Percentiles rank a stretch among this genome's conserved stretches.
Evolutionary conservation across 2,329 filamentous ascomycete genomes (phyloP).

Genomic region (Claviceps arundinis): DNA sequence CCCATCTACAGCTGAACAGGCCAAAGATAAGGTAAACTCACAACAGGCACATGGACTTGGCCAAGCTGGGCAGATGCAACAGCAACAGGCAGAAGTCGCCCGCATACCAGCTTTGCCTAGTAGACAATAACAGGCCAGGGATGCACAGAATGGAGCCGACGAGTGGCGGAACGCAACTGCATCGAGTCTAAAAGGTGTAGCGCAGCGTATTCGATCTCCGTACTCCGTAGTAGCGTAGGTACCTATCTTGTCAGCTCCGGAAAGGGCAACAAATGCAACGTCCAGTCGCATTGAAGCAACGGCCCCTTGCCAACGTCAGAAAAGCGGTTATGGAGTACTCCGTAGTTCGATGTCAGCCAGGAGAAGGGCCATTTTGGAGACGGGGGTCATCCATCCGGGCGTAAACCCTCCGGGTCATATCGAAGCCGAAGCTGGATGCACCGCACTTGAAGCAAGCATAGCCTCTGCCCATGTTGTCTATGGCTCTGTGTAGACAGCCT

Average conservation of each 20-base stretch:
- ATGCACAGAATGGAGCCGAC: not conserved
- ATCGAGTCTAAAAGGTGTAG: conserved; percentile 2
- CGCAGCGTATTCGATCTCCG: conserved; percentile 1
- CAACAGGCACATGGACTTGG: not conserved
- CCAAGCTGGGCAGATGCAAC: not conserved
- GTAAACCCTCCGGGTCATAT: not conserved
- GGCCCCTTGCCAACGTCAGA: not conserved
- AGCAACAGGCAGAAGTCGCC: not conserved
- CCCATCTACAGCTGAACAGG: not conserved
- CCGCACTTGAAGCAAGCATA: no score
- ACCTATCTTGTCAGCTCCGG: conserved; percentile 2
- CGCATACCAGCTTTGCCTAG: not conserved
- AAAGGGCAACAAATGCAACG: not conserved
- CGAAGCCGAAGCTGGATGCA: not conserved
- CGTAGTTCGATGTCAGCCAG: not conserved
- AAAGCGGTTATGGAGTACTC: not conserved
- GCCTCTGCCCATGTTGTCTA: no score
- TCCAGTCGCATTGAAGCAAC: conserved; percentile 1
- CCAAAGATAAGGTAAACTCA: not conserved
- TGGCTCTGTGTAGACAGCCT: no score
- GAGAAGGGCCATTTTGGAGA: not conserved
- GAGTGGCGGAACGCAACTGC: not conserved
- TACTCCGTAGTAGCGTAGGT: no score
- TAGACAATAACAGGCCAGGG: not conserved
- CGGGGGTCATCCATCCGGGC: not conserved